phyloP scores from a whole-genome alignment of 148 eudicot species.

The Nepenthes gracilis region DNA sequence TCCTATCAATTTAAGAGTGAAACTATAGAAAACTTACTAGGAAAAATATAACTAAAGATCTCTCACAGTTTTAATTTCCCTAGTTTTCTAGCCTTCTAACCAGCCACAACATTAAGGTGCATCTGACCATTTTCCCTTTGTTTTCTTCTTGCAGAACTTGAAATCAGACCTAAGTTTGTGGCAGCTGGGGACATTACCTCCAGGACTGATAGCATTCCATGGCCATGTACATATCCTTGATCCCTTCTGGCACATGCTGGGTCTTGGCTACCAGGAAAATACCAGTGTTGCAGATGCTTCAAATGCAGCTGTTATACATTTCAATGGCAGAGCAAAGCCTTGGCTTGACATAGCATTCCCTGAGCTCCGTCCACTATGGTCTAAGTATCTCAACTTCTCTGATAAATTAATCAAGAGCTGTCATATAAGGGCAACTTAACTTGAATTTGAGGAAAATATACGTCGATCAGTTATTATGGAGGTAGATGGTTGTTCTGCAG shows the following conservation, averaged over 20 bases:
- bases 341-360: conserved; percentile 95
- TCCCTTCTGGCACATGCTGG: conserved; percentile 91
- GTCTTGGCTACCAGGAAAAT: conserved; percentile 85
- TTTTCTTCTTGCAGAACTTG: conserved; percentile 54
- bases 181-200: conserved; percentile 94
- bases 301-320: conserved; percentile 78
- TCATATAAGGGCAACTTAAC: conserved; percentile 45
- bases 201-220: conserved; percentile 88
- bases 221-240: conserved; percentile 65
- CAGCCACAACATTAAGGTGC: too few relatives aligned
- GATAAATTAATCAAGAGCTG: conserved; percentile 74
- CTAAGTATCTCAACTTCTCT: conserved; percentile 57
- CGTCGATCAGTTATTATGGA: not conserved
- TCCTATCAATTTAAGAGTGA: too few relatives aligned
- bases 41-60: too few relatives aligned
- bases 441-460: not conserved
- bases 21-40: too few relatives aligned
- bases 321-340: conserved; percentile 87
- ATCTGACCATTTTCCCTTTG: too few relatives aligned
- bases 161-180: conserved; percentile 91
- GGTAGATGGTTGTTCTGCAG: not conserved
- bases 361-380: conserved; percentile 60
- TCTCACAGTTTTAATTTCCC: too few relatives aligned
- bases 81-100: too few relatives aligned
- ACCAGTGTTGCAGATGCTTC: conserved; percentile 60